These are phyloP conservation scores for Colletotrichum zoysiae DNA, from an alignment of 2,329 filamentous ascomycete species.

Conservation along the genomic window DNA sequence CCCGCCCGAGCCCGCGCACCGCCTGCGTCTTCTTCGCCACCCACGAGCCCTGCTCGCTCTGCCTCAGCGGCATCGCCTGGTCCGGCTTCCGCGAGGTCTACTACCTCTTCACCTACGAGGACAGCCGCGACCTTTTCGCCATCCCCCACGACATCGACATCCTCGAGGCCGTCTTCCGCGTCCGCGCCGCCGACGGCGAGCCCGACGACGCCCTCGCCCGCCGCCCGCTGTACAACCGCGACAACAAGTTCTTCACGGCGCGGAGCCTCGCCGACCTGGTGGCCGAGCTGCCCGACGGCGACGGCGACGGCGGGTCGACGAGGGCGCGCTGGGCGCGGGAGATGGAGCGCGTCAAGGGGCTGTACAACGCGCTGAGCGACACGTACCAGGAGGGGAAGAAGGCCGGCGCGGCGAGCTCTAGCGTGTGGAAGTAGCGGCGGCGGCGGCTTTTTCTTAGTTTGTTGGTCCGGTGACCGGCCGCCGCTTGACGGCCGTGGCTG, in stretches of 20 bases:
- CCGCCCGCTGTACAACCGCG: slow-evolving; percentile 65
- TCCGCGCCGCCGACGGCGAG: slow-evolving; percentile 55
- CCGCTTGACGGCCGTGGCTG: slow-evolving; percentile 10
- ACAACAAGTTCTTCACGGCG: slow-evolving; percentile 67
- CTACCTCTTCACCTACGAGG: slow-evolving; percentile 71
- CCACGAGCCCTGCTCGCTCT: slow-evolving; percentile 70
- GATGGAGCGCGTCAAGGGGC: slow-evolving; percentile 60
- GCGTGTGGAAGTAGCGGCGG: slow-evolving; percentile 60
- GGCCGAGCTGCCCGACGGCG: slow-evolving; percentile 51
- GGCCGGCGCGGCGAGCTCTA: slow-evolving; percentile 57
- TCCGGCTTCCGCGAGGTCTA: slow-evolving; percentile 68
- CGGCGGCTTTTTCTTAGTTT: too few species aligned
- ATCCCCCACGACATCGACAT: slow-evolving; percentile 72
- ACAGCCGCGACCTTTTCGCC: slow-evolving; percentile 66
- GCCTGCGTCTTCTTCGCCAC: slow-evolving; percentile 71
- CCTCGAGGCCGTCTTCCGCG: slow-evolving; percentile 66
- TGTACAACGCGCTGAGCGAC: slow-evolving; percentile 61
- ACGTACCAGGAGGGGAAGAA: slow-evolving; percentile 64
- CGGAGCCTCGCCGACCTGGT: slow-evolving; percentile 58
- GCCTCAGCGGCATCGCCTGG: slow-evolving; percentile 70
- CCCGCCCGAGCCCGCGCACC: slow-evolving; percentile 54
- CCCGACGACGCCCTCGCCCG: slow-evolving; percentile 52
- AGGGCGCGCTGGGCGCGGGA: slow-evolving; percentile 53
- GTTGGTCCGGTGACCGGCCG: neutral
- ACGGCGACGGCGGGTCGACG: slow-evolving; percentile 42